These are phyloP conservation scores for Aureobasidium sp. DNA, from an alignment of 2,329 filamentous ascomycete genomes.

Conservation along the genomic window DNA sequence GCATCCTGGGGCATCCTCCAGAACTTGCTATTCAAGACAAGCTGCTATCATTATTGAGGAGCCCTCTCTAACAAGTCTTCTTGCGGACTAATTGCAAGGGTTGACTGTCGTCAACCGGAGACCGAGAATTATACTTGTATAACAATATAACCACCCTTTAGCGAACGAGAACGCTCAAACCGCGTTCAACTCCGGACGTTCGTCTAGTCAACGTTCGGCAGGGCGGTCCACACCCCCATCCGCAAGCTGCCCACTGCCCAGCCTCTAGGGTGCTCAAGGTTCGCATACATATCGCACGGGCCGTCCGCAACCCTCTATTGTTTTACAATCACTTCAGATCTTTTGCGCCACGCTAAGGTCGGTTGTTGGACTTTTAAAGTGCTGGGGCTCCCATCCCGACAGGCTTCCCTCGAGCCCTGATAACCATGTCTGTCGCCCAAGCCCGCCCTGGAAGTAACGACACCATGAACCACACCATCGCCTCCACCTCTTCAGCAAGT, in stretches of 20 bases:
- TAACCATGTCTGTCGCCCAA: background rate
- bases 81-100: background rate
- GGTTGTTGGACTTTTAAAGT: background rate
- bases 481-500: constrained; percentile 5
- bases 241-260: background rate
- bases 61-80: too few species aligned
- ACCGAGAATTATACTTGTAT: background rate
- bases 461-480: constrained; percentile 10
- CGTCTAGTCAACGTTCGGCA: constrained; percentile 1
- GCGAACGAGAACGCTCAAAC: background rate
- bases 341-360: background rate
- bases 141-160: background rate
- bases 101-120: background rate
- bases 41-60: background rate
- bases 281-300: constrained; percentile 10
- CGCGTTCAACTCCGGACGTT: background rate
- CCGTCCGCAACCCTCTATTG: background rate
- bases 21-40: background rate
- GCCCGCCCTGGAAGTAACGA: background rate
- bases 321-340: constrained; percentile 9
- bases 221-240: background rate
- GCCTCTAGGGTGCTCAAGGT: constrained; percentile 2
- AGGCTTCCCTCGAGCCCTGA: background rate
- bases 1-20: background rate
- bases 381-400: background rate